Conservation (phyloP, 805 yeast species). For the Yarrowia sp. region DNA sequence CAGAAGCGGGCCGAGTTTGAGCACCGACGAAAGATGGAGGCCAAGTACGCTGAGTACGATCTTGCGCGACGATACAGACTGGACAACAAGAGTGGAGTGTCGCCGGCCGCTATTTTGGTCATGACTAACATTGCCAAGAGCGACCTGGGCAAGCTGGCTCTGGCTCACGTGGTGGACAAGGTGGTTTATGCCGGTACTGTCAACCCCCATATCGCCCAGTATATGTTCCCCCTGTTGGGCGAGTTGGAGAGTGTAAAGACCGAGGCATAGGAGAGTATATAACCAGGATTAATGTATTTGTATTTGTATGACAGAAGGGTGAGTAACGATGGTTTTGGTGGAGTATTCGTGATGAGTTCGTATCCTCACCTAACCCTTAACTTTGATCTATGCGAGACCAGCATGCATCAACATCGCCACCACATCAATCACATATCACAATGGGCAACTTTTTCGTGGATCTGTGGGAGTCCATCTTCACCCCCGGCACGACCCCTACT, state of each 20-base stretch:
- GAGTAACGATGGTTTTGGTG: background rate
- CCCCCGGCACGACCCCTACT: slow-evolving; percentile 93
- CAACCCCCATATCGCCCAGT: slow-evolving; percentile 37
- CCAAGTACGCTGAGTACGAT: slow-evolving; percentile 23
- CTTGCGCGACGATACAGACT: slow-evolving; percentile 31
- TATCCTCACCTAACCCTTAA: slow-evolving; percentile 20
- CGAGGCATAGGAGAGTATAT: slow-evolving; percentile 14
- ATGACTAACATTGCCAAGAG: slow-evolving; percentile 37
- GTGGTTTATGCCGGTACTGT: slow-evolving; percentile 32
- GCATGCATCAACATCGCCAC: slow-evolving; percentile 2
- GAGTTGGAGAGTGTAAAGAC: slow-evolving; percentile 30
- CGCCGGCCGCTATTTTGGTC: slow-evolving; percentile 38
- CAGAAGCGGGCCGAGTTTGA: slow-evolving; percentile 36
- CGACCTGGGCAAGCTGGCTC: slow-evolving; percentile 16
- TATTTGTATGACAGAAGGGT: slow-evolving; percentile 2
- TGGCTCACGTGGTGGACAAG: slow-evolving; percentile 18
- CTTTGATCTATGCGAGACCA: slow-evolving; percentile 28
- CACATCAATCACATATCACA: background rate
- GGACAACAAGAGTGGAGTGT: slow-evolving; percentile 36
- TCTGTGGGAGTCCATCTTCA: slow-evolving; percentile 88
- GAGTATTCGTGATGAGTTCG: background rate
- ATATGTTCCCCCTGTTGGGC: slow-evolving; percentile 37
- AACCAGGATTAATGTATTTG: slow-evolving; percentile 38
- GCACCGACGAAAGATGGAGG: slow-evolving; percentile 22
- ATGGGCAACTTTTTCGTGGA: slow-evolving; percentile 56